A percentile compares a stretch with the other conserved stretches of the same genome.
These are phyloP conservation scores for Aspergillus neotritici DNA, from an alignment of 2,329 filamentous ascomycete genomes.

Conservation along the genomic window DNA sequence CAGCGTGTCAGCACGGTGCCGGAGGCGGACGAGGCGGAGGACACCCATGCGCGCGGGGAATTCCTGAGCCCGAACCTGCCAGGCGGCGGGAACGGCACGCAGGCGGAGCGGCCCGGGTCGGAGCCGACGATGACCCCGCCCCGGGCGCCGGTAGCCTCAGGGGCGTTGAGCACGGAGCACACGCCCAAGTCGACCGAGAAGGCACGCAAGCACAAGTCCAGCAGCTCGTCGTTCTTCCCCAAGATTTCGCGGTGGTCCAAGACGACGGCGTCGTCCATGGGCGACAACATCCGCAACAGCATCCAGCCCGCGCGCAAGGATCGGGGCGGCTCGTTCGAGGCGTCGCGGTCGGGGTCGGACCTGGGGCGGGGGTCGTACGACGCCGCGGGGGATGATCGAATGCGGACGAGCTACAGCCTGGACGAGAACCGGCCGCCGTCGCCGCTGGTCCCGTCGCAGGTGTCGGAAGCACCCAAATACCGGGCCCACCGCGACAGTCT, in stretches of 20 bases:
- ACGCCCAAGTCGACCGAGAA: constrained; percentile 67
- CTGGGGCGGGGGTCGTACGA: constrained; percentile 58
- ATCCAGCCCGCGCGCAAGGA: constrained; percentile 50
- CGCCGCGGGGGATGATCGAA: constrained; percentile 40
- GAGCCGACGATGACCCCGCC: constrained; percentile 43
- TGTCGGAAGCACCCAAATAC: constrained; percentile 57
- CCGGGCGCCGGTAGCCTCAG: constrained; percentile 36
- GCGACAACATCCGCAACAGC: constrained; percentile 68
- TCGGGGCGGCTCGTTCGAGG: constrained; percentile 53
- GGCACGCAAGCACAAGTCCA: constrained; percentile 82
- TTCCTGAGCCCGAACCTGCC: constrained; percentile 52
- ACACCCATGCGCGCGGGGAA: constrained; percentile 48
- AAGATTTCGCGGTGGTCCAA: constrained; percentile 98
- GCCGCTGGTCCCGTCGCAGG: constrained; percentile 56
- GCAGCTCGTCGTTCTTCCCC: constrained; percentile 73
- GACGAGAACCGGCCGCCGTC: constrained; percentile 51
- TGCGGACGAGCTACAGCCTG: constrained; percentile 41
- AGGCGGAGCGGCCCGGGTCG: constrained; percentile 38
- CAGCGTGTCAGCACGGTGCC: constrained; percentile 86
- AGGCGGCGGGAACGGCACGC: constrained; percentile 51
- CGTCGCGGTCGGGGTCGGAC: constrained; percentile 74
- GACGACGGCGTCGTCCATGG: constrained; percentile 83
- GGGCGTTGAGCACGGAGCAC: constrained; percentile 66
- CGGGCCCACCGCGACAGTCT: constrained; percentile 59
- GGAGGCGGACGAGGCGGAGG: constrained; percentile 73